phyloP scores from a whole-genome alignment of 2,329 filamentous ascomycete species.

The Exophiala calicioides region DNA sequence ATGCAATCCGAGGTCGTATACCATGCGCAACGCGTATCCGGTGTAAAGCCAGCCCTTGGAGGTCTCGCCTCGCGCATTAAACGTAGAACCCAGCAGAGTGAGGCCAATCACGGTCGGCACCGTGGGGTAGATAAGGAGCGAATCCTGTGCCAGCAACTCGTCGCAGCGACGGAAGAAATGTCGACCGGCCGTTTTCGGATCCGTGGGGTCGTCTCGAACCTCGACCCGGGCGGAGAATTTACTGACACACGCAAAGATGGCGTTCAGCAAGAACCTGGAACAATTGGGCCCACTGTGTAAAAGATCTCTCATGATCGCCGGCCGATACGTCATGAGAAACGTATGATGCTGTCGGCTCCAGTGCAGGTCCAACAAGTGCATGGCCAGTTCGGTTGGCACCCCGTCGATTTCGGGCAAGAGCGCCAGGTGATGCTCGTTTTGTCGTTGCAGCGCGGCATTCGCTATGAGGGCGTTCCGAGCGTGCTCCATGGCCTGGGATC shows the following conservation, averaged over 20 bases:
- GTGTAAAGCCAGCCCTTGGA: slow-evolving; percentile 60
- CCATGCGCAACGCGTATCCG: slow-evolving; percentile 58
- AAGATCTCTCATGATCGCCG: slow-evolving; percentile 57
- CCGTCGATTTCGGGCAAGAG: slow-evolving; percentile 58
- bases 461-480: slow-evolving; percentile 50
- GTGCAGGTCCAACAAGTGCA: slow-evolving; percentile 54
- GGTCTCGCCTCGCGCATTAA: slow-evolving; percentile 52
- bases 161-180: slow-evolving; percentile 49
- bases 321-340: slow-evolving; percentile 53
- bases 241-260: slow-evolving; percentile 51
- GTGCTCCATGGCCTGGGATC: slow-evolving; percentile 2
- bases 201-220: slow-evolving; percentile 48
- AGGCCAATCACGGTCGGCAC: slow-evolving; percentile 54
- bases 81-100: slow-evolving; percentile 55
- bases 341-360: slow-evolving; percentile 58
- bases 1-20: slow-evolving; percentile 58
- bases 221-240: slow-evolving; percentile 52
- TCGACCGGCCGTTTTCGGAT: slow-evolving; percentile 53
- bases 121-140: slow-evolving; percentile 45
- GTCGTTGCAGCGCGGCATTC: slow-evolving; percentile 51
- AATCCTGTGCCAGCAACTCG: slow-evolving; percentile 51
- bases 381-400: slow-evolving; percentile 53
- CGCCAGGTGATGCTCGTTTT: slow-evolving; percentile 51
- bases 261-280: slow-evolving; percentile 58
- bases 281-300: slow-evolving; percentile 58